Base-by-base conservation (phyloP, 306 rosid genomes). In the Pterocarpus santalinus region DNA sequence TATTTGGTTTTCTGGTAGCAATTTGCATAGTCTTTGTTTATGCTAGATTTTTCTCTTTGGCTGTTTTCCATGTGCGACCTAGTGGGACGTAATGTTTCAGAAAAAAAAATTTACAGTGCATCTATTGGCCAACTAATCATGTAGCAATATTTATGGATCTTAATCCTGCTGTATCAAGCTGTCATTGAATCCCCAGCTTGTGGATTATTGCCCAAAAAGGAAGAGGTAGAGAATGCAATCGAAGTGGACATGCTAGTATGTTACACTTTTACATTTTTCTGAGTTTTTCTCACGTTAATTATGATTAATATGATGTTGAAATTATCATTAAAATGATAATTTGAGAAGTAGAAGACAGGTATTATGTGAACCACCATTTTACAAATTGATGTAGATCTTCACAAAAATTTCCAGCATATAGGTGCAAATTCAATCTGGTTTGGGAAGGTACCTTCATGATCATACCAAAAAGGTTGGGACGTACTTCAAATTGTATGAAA, bases 11-110 rank as follows among this genome's bases (percentile, higher is more conserved):
- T 62, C 17, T 70, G 8, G 2, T 41, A 9, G 56, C 13, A 22
- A 14, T 47, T 47, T 65, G 34, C 61, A 65, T 13, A 47, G 41
- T 56, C 28, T 43, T 9, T 3, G 3, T 69, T 41, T 2, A 38
- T 47, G 68, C 35, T 38, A 38, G 62, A 62, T 33, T 74, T 17
- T 79, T 35, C 43, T 15, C 14, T 69, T 84, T 36, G 56, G 46
- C 22, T 4, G 43, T 28, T 65, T 47, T 70, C 34, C 43, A 51
- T 63, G 35, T 34, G 46, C 76, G 34, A 7, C 7, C 82, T 33
- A 41, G 68, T 47, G 69, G 66, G 22, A 47, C 22, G 30, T 32
- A 7, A 72, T 66, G 64, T 57, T 70, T 70, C 36, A 13, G 11
- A 64, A 41, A 35, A 67, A 36, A 10, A 76, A 77, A 35, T n/a